Percentiles rank a stretch among this genome's conserved stretches.
phyloP scores from a whole-genome alignment of 805 yeast genomes.

The Candida railenensis region DNA sequence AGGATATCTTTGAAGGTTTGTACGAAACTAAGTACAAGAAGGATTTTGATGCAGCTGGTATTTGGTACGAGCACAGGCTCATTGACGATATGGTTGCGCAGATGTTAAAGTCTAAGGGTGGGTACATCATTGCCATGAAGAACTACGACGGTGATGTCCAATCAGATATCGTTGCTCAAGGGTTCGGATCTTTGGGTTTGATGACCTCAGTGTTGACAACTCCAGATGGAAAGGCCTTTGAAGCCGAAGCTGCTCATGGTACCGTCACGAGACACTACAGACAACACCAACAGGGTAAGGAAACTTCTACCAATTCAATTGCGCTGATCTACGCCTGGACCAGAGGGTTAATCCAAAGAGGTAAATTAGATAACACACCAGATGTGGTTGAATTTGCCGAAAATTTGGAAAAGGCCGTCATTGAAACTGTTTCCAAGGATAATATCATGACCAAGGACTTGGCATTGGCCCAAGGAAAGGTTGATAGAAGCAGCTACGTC shows the following conservation, averaged over 20 bases:
- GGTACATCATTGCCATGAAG: constrained; percentile 92
- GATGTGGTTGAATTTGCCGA: constrained; percentile 81
- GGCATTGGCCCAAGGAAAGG: constrained; percentile 85
- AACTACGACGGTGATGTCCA: constrained; percentile 98
- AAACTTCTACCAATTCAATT: constrained; percentile 95
- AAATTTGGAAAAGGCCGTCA: constrained; percentile 75
- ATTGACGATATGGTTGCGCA: constrained; percentile 99
- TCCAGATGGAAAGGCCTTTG: constrained; percentile 96
- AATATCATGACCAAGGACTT: constrained; percentile 95
- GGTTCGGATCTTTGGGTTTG: constrained; percentile 93
- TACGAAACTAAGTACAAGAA: constrained; percentile 68
- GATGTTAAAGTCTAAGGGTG: constrained; percentile 95
- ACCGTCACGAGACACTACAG: constrained; percentile 97
- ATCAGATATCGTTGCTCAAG: constrained; percentile 96
- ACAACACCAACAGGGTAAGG: constrained; percentile 94
- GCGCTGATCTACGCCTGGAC: constrained; percentile 98
- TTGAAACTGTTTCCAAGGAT: constrained; percentile 80
- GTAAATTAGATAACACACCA: constrained; percentile 82
- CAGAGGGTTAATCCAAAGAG: constrained; percentile 90
- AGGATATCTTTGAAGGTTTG: constrained; percentile 84
- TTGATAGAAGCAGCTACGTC: constrained; percentile 78
- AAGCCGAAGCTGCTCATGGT: constrained; percentile 98
- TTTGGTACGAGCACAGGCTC: constrained; percentile 95
- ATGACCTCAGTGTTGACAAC: constrained; percentile 97
- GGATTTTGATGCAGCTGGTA: constrained; percentile 73